Base-by-base conservation (phyloP, 495 filamentous ascomycete genomes). In the Talaromyces thailandensis region DNA sequence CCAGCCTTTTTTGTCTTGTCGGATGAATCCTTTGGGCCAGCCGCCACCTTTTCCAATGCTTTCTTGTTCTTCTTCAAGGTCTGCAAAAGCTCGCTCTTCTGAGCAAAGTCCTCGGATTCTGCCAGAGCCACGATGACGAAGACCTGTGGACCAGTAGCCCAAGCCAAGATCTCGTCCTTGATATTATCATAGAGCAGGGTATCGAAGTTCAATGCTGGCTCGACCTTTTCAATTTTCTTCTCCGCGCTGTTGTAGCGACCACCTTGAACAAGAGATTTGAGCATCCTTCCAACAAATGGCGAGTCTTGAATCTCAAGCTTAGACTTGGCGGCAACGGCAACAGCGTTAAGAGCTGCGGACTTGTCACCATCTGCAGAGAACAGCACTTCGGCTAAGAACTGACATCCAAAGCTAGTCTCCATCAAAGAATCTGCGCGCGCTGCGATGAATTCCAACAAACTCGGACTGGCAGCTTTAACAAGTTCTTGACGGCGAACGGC, bases 241-340 rank as follows among this genome's bases (percentile, higher is more conserved):
- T 80, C 78, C 35, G 78, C 81, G 24, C 77, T 79, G 74, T 96
- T 91, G 71, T 88, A 98, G 25, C 82, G 84, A 9, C 95, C 94
- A 23, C 94, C 93, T 32, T 88, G 83, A 26, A 96, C 89, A 1
- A 99, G 81, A 0, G 87, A 87, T 75, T 96, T 97, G 64, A 96
- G 82, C 86, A 96, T 88, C 56, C 89, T 85, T n/a, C 91, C 90
- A 2, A 86, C 87, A 61, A 84, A 81, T 2, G 91, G 76, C 0
- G 81, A 81, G 59, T 83, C 80, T 51, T 76, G 69, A 8, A 76
- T 69, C 26, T 81, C 81, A 21, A 88, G 82, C 66, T 90, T 78
- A 56, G 85, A 85, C 56, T 78, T 81, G 16, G 88, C 86, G 7
- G 88, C 84, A 6, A 77, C 74, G 4, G 92, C 92, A 43, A 98